Base-by-base conservation (phyloP, 352 stramenopile genomes). In the Phytophthora vignae region DNA sequence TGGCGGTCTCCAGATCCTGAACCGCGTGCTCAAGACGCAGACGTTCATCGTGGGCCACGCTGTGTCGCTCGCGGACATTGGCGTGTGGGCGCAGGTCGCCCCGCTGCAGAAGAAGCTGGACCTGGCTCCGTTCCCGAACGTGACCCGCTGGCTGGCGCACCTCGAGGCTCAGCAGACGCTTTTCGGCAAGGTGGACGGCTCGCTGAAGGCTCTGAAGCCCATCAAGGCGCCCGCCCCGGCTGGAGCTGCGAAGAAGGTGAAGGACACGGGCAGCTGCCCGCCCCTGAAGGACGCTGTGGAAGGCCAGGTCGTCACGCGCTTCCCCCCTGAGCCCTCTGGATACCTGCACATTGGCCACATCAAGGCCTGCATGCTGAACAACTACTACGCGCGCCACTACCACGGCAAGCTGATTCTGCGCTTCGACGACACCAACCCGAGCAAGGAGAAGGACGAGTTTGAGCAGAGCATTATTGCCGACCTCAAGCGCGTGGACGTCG, bases 371-470 rank as follows among this genome's bases (percentile, higher is more conserved):
- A 90, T 99, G 70, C 83, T 99, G n/a, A 99, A 99, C 87, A 90
- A 99, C 77, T 99, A 99, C 83, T 99, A 99, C 80, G 98, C 98
- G 11, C 87, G 96, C 54, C 94, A 98, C 70, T 99, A 99, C 82
- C 90, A 99, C 58, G 98, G 98, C 71, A 98, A 98, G 77, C 82
- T 99, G 31, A 97, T 99, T 60, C 84, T 99, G 29, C 93, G 98
- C 25, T 99, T 99, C 69, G 98, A 99, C 83, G 98, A 99, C 88
- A 99, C 98, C 31, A 99, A 99, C 84, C 98, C 98, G 14, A 97
- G 85, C 71, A 99, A 99, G 81, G 98, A 99, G 88, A 99, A 99
- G 83, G 96, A 99, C 61, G 98, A 99, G 82, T 99, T 98, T 69
- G 97, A 99, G 84, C 88, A 98, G 71, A 97, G 84, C 71, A 99